phyloP scores from a whole-genome alignment of 805 yeast genomes.

The Tanozyma kutaoensis region DNA sequence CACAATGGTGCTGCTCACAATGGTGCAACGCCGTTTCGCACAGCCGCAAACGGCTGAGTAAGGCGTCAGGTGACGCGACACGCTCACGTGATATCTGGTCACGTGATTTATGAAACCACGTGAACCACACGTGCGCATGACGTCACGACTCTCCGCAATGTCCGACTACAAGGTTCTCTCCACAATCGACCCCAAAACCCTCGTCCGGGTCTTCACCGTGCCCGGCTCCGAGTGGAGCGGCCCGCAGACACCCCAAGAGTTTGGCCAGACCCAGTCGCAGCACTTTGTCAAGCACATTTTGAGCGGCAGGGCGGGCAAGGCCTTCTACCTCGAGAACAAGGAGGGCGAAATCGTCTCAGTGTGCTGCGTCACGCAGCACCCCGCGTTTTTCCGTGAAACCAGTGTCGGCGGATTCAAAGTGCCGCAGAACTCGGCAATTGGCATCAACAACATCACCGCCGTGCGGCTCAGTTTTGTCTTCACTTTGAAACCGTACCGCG shows the following conservation, averaged over 20 bases:
- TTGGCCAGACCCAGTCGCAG: constrained; percentile 9
- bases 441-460: constrained; percentile 17
- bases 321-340: constrained; percentile 13
- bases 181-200: constrained; percentile 11
- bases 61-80: no score
- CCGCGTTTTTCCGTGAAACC: constrained; percentile 17
- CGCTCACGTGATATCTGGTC: no score
- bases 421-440: constrained; percentile 19
- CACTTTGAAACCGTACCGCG: constrained; percentile 12
- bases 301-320: constrained; percentile 10
- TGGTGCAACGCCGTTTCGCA: no score
- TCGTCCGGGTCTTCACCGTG: constrained; percentile 9
- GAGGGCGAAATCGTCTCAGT: constrained; percentile 10
- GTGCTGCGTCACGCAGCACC: constrained; percentile 9
- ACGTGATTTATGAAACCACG: no score
- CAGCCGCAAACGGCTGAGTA: no score
- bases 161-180: constrained; percentile 5
- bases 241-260: constrained; percentile 8
- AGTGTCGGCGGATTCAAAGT: constrained; percentile 12
- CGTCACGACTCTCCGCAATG: constrained; percentile 4
- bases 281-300: constrained; percentile 4
- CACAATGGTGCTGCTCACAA: no score
- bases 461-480: constrained; percentile 15
- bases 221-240: constrained; percentile 14
- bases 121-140: no score